A percentile compares a stretch with the other conserved stretches of the same genome.
Conservation (phyloP, 208 protist species). For the Trypanosomatidae sp. region DNA sequence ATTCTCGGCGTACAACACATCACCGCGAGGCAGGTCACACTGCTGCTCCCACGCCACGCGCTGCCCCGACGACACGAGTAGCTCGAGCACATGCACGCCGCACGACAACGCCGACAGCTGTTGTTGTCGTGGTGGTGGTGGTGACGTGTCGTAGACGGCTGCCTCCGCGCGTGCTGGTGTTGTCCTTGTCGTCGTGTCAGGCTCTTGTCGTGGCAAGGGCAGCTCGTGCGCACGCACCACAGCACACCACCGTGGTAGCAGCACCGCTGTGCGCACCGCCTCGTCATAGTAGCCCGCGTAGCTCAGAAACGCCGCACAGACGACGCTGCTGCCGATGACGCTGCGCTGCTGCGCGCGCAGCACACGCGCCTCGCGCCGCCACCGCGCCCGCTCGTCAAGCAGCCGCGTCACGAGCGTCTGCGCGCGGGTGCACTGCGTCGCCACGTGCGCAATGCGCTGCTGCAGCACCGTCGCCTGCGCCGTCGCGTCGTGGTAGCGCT, state of each 20-base stretch:
- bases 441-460: constrained; percentile 62
- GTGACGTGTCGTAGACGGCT: too few species aligned
- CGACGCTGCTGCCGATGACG: constrained; percentile 93
- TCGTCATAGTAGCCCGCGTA: constrained; percentile 99
- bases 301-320: constrained; percentile 92
- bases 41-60: constrained; percentile 90
- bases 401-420: constrained; percentile 88
- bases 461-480: constrained; percentile 88
- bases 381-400: constrained; percentile 89
- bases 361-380: constrained; percentile 80
- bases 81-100: constrained; percentile 79
- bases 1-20: constrained; percentile 97
- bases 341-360: constrained; percentile 86
- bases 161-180: too few species aligned
- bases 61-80: constrained; percentile 86
- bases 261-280: constrained; percentile 59
- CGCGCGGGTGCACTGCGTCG: constrained; percentile 87
- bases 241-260: constrained; percentile 86
- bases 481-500: constrained; percentile 93
- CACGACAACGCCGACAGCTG: constrained; percentile 21
- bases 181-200: too few species aligned
- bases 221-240: constrained; percentile 25
- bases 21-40: constrained; percentile 92
- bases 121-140: too few species aligned
- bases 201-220: constrained; percentile 70